Conservation (phyloP, 176 grass and related monocot species). For the Chloris gayana region DNA sequence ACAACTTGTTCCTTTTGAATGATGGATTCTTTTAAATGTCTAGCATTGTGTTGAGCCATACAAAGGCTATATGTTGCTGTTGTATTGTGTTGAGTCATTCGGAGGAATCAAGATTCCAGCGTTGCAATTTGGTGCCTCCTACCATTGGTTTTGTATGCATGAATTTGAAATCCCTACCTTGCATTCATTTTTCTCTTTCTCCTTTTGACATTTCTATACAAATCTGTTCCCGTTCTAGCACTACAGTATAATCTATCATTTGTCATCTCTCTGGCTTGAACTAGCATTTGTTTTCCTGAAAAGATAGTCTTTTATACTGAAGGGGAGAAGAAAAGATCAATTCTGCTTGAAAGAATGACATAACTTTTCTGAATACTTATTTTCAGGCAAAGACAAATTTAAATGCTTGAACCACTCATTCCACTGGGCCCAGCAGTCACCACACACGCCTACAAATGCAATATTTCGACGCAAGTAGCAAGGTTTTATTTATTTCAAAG, state of each 20-base stretch:
- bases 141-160: constrained; percentile 13
- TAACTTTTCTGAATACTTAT: constrained; percentile 11
- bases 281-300: not conserved
- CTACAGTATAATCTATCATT: not conserved
- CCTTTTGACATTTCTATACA: constrained; percentile 18
- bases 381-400: constrained; percentile 34
- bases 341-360: constrained; percentile 19
- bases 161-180: constrained; percentile 21
- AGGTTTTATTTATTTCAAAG: not conserved
- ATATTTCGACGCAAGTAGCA: not conserved
- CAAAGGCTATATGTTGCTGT: too few relatives aligned
- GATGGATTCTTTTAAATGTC: constrained; percentile 21
- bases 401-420: constrained; percentile 29
- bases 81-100: constrained; percentile 31
- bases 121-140: constrained; percentile 7
- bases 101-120: too few relatives aligned
- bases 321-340: not conserved
- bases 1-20: constrained; percentile 19
- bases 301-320: constrained; percentile 18
- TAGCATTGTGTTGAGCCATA: constrained; percentile 32
- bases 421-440: constrained; percentile 25
- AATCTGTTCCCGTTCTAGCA: constrained; percentile 3
- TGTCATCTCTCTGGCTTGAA: not conserved
- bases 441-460: constrained; percentile 1
- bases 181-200: not conserved